Evolutionary conservation across 2,329 filamentous ascomycete species (phyloP).

Genomic region (Sporothrix humicola): DNA sequence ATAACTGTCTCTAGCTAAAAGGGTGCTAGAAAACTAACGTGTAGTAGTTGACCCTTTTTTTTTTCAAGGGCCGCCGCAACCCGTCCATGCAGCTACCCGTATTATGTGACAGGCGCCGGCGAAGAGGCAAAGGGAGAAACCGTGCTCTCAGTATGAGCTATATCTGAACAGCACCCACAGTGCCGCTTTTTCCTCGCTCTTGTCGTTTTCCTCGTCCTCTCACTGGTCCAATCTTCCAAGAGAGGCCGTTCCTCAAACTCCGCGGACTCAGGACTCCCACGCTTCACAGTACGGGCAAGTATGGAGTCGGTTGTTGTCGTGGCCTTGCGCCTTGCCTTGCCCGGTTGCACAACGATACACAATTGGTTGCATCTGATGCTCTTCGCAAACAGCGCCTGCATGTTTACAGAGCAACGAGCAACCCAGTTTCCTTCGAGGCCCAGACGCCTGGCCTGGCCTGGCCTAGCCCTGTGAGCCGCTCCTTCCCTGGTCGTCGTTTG

Average conservation of each 20-base stretch:
- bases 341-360: too few species aligned
- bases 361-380: neutral
- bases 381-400: neutral
- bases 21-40: neutral
- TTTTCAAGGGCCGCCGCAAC: conserved; percentile 8
- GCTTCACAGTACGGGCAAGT: neutral
- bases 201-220: neutral
- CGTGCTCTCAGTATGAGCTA: neutral
- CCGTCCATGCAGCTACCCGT: conserved; percentile 23
- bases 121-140: neutral
- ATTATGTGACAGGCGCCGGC: neutral
- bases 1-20: neutral
- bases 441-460: conserved; percentile 3
- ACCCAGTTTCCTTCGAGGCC: neutral
- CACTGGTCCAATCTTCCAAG: too few species aligned
- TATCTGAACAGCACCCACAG: neutral
- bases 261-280: conserved; percentile 11
- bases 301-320: neutral
- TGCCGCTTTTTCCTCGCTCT: conserved; percentile 1
- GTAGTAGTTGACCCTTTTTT: conserved; percentile 2
- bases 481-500: too few species aligned
- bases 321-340: too few species aligned
- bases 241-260: neutral
- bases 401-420: neutral
- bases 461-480: neutral